phyloP scores from a whole-genome alignment of 2,329 filamentous ascomycete genomes.

The Davidsoniella neocaledoniae region DNA sequence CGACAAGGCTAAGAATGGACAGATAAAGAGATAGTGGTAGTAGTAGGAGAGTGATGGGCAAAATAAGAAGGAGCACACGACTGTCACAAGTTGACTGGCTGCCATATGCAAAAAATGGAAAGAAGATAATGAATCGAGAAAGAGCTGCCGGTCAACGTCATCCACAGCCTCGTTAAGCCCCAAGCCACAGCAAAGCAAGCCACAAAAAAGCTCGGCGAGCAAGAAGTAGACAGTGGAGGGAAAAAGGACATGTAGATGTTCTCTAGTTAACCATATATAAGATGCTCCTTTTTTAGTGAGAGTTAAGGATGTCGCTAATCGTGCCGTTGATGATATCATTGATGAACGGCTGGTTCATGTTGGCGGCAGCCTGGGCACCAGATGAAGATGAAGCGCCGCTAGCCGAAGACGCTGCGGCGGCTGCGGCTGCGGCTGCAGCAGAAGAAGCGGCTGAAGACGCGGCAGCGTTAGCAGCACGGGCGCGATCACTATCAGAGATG shows the following conservation, averaged over 20 bases:
- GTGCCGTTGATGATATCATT: slow-evolving; percentile 9
- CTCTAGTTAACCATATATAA: not conserved
- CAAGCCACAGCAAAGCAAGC: no score
- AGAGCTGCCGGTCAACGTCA: no score
- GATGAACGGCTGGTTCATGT: slow-evolving; percentile 11
- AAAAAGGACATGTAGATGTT: not conserved
- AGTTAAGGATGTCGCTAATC: slow-evolving; percentile 8
- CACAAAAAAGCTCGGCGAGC: no score
- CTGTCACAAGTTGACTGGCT: no score
- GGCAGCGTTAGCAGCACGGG: not conserved
- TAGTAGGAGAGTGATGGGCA: no score
- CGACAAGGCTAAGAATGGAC: no score
- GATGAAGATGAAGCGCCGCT: not conserved
- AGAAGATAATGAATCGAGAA: no score
- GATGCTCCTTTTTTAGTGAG: not conserved
- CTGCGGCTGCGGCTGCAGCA: not conserved
- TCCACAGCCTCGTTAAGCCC: no score
- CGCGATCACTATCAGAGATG: slow-evolving; percentile 6
- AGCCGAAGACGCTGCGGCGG: not conserved
- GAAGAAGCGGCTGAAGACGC: slow-evolving; percentile 2
- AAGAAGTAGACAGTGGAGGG: not conserved
- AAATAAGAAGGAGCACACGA: no score
- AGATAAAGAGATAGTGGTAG: no score
- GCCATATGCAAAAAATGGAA: no score
- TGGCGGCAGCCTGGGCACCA: not conserved